Base-by-base conservation (phyloP, 2,329 filamentous ascomycete genomes). In the Sclerotinia minor region DNA sequence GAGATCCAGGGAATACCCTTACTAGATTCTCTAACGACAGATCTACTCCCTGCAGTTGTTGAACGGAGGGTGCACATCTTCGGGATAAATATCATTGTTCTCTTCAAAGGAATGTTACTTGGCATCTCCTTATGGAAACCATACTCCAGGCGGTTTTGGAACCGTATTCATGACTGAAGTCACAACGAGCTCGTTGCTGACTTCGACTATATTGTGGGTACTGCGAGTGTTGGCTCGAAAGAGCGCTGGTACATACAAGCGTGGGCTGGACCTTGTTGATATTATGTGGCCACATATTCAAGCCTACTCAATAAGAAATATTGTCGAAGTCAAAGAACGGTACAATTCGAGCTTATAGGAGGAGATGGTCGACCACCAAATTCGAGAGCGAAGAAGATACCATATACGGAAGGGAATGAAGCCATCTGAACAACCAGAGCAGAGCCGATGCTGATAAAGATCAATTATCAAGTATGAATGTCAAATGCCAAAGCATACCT, bases 131-230 rank as follows among this genome's bases (percentile, higher is more conserved):
- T 89, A 84, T 0, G 83, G 82, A 72, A 86, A 89, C 71, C 84
- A 86, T 0, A 88, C 85, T 24, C 86, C 86, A 89, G 0, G 83
- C 84, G 0, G 0, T 87, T 72, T 87, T 84, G 26, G 81, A 83
- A 68, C 81, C 83, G 1, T 87, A 87, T 59, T 82, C 73, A 89
- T 80, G 72, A 89, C 83, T 73, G 89, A 89, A 71, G 81, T 82
- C 8, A 89, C 83, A 17, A 85, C 85, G 0, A 89, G 78, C 70
- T 87, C 87, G 73, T 81, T 86, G 0, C 86, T 85, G 35, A 85
- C 85, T 76, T 89, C 87, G 70, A 89, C 82, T 32, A 89, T 81
- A 72, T 89, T 89, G 77, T 88, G 88, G 0, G 84, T 86, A 13
- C 82, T 80, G 0, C 80, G 78, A 0, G 84, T 81, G 72, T 89